Evolutionary conservation across 192 early-diverging fungal species (phyloP).

Genomic region (Rhizophagus prolifer): DNA sequence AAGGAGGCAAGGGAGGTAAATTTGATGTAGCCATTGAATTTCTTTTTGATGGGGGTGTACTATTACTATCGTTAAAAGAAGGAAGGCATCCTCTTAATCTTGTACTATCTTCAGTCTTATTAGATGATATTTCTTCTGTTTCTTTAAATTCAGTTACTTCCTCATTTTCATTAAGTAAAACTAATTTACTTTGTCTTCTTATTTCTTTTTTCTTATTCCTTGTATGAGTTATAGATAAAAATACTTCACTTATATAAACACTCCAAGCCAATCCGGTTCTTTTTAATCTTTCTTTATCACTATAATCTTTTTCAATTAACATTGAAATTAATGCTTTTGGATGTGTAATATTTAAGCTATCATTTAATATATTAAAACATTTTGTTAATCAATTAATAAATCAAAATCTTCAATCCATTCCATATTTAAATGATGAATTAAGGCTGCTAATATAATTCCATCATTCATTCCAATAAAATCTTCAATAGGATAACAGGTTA

Average conservation of each 20-base stretch:
- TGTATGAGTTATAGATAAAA: not conserved
- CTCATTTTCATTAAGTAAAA: not conserved
- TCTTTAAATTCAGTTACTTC: not conserved
- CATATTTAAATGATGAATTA: conserved; percentile 24
- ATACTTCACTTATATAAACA: conserved; percentile 25
- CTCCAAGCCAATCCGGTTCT: conserved; percentile 7
- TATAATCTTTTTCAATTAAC: conserved; percentile 19
- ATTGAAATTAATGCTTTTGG: conserved; percentile 7
- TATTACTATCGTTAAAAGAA: not conserved
- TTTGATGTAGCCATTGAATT: not conserved
- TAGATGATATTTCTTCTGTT: not conserved
- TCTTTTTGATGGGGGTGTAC: not conserved
- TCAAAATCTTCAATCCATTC: conserved; percentile 29
- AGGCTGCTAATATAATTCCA: conserved; percentile 19
- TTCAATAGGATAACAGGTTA: conserved; percentile 19
- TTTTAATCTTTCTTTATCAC: not conserved
- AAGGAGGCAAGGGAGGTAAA: conserved; percentile 5
- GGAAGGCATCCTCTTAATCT: not conserved
- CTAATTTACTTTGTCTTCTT: not conserved
- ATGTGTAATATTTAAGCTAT: not conserved
- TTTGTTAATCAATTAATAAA: conserved; percentile 10
- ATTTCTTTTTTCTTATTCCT: not conserved
- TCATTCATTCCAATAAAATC: conserved; percentile 24
- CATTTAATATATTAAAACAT: conserved; percentile 17
- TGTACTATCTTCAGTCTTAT: not conserved